Conservation (phyloP, 768 basidiomycete genomes). For the Chalciporus chontae region DNA sequence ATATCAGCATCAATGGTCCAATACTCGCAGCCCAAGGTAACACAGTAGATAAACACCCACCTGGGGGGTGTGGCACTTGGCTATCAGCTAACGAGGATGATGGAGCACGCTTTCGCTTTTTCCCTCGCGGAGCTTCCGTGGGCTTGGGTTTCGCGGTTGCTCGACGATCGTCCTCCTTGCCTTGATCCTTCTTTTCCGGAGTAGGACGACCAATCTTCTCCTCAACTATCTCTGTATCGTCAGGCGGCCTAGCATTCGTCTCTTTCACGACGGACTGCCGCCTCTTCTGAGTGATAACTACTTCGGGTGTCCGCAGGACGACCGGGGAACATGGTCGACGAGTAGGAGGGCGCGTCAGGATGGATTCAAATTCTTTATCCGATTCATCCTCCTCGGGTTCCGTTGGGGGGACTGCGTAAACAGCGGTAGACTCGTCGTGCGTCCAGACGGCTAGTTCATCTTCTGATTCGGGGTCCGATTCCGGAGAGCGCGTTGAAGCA, state of each 20-base stretch:
- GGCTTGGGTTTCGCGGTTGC: slow-evolving; percentile 13
- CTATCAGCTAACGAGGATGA: slow-evolving; percentile 14
- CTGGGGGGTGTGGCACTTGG: slow-evolving; percentile 13
- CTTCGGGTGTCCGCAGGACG: slow-evolving; percentile 10
- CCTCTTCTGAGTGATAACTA: slow-evolving; percentile 6
- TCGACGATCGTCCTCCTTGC: slow-evolving; percentile 12
- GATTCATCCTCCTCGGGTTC: slow-evolving; percentile 24
- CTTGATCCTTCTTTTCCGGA: slow-evolving; percentile 12
- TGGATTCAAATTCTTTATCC: slow-evolving; percentile 27
- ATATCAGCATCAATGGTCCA: slow-evolving; percentile 1
- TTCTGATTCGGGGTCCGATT: slow-evolving; percentile 37
- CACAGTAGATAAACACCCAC: slow-evolving; percentile 15
- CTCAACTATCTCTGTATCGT: background rate
- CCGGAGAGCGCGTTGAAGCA: slow-evolving; percentile 2
- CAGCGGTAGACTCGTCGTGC: slow-evolving; percentile 38
- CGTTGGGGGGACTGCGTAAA: slow-evolving; percentile 28
- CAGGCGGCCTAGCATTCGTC: background rate
- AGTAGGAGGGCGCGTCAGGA: slow-evolving; percentile 25
- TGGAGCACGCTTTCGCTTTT: slow-evolving; percentile 23
- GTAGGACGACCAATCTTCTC: slow-evolving; percentile 3
- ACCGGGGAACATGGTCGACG: slow-evolving; percentile 8
- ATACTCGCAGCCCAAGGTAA: slow-evolving; percentile 6
- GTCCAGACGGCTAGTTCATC: slow-evolving; percentile 47
- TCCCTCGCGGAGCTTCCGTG: slow-evolving; percentile 10
- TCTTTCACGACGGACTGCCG: slow-evolving; percentile 1